phyloP scores from a whole-genome alignment of 1,284 basidiomycete species.

The Marasmius tenuissimus region DNA sequence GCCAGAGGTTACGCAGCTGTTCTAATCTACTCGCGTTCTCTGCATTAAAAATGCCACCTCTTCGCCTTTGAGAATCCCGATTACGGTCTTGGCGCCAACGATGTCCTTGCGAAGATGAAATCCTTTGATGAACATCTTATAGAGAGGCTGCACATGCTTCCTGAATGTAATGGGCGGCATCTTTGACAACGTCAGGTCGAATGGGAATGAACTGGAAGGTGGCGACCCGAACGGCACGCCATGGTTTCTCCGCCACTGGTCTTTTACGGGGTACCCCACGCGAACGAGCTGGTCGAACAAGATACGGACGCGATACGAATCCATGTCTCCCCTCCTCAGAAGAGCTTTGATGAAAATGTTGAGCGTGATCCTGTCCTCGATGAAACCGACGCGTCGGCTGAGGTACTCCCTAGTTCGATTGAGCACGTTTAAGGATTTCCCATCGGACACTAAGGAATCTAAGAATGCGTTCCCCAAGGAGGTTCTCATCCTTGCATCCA shows the following conservation, averaged over 20 bases:
- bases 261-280: slow-evolving; percentile 53
- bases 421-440: slow-evolving; percentile 42
- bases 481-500: slow-evolving; percentile 35
- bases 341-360: slow-evolving; percentile 63
- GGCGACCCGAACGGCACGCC: slow-evolving; percentile 44
- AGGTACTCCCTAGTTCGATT: slow-evolving; percentile 41
- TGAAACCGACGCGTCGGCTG: slow-evolving; percentile 40
- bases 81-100: slow-evolving; percentile 49
- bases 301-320: slow-evolving; percentile 40
- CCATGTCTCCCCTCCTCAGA: slow-evolving; percentile 47
- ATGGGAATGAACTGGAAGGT: slow-evolving; percentile 20
- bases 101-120: slow-evolving; percentile 55
- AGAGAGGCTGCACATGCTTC: slow-evolving; percentile 60
- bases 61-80: slow-evolving; percentile 55
- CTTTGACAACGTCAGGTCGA: slow-evolving; percentile 25
- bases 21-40: neutral
- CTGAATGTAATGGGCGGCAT: slow-evolving; percentile 43
- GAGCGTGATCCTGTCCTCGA: slow-evolving; percentile 60
- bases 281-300: slow-evolving; percentile 63
- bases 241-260: slow-evolving; percentile 25
- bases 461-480: slow-evolving; percentile 57
- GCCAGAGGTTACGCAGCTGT: neutral
- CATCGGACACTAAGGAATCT: slow-evolving; percentile 41
- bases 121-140: slow-evolving; percentile 69
- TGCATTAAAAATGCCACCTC: slow-evolving; percentile 15